phyloP scores from a whole-genome alignment of 2,329 filamentous ascomycete genomes.

The Elsinoe ampelina region DNA sequence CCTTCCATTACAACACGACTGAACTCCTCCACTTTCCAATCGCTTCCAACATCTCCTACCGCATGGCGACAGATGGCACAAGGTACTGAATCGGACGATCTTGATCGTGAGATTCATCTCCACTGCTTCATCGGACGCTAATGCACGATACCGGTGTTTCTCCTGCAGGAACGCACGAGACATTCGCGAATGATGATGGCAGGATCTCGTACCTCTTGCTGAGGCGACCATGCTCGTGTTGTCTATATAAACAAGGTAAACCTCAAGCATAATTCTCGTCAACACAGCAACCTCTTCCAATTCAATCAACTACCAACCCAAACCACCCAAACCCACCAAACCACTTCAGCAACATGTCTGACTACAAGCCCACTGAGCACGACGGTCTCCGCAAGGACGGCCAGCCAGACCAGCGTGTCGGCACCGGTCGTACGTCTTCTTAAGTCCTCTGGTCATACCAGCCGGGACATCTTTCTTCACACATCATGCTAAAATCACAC shows the following conservation, averaged over 20 bases:
- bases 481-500: not conserved
- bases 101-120: not conserved
- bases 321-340: conserved; percentile 13
- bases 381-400: conserved; percentile 36
- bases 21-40: not conserved
- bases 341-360: conserved; percentile 23
- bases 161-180: conserved; percentile 3
- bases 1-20: too few relatives aligned
- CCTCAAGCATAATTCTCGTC: conserved; percentile 14
- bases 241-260: conserved; percentile 7
- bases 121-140: not conserved
- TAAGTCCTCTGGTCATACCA: not conserved
- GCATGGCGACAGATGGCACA: not conserved
- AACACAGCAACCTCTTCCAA: conserved; percentile 14
- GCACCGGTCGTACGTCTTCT: conserved; percentile 26
- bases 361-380: conserved; percentile 34
- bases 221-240: not conserved
- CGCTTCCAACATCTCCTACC: not conserved
- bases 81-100: not conserved
- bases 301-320: conserved; percentile 8
- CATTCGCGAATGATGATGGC: conserved; percentile 7
- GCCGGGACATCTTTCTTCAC: too few relatives aligned
- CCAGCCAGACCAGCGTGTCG: conserved; percentile 33
- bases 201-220: not conserved
- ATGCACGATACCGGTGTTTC: not conserved